Conservation (phyloP, 257 asterid genomes). For the Gardenia jasminoides region DNA sequence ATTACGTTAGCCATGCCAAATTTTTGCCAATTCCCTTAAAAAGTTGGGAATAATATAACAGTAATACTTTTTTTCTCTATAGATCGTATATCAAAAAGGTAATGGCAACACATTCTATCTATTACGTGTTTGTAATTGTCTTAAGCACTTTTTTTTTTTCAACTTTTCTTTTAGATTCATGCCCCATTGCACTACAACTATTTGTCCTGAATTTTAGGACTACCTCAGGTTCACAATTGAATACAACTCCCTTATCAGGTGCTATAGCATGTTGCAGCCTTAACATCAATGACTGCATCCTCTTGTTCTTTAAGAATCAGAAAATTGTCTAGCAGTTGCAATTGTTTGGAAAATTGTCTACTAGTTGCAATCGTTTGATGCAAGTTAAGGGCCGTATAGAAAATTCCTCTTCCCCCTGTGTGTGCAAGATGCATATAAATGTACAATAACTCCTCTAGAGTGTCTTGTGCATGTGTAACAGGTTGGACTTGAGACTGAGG, state of each 20-base stretch:
- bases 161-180: background rate
- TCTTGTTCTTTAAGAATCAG: background rate
- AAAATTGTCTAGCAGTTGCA: background rate
- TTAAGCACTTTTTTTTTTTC: no score
- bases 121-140: no score
- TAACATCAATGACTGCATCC: background rate
- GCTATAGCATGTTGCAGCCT: background rate
- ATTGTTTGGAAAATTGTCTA: no score
- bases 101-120: no score
- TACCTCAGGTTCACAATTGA: no score
- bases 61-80: no score
- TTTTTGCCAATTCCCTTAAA: background rate
- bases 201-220: background rate
- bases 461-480: slow-evolving; percentile 22
- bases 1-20: background rate
- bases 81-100: no score
- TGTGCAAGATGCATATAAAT: background rate
- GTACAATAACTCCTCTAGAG: background rate
- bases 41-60: no score
- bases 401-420: background rate
- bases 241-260: background rate
- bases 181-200: background rate
- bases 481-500: slow-evolving; percentile 47
- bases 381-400: background rate
- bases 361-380: no score